Evolutionary conservation across 176 grass and related monocot genomes (phyloP), one percentile per base, ranked within the genome.

Genomic region (Rhynchospora tenuis): DNA sequence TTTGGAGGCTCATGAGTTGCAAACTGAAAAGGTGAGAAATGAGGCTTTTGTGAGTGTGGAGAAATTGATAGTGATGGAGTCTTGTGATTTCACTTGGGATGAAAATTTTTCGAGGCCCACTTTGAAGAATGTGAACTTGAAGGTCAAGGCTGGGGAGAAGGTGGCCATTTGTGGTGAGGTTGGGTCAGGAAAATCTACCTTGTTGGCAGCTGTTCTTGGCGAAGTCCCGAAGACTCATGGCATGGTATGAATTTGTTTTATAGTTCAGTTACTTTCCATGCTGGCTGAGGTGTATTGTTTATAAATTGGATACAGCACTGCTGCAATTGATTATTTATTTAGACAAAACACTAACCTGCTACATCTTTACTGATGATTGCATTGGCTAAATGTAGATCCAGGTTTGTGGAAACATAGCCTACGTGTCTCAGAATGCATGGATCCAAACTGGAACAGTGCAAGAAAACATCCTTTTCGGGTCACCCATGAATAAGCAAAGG

Each of bases 81-180:
- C 72, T 4, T 88, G 93, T 72, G 81, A 83, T 73, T 99, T 99
- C 83, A 95, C 96, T 45, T 99, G 96, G 93, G 89, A 95, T 50
- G 91, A 90, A 77, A 90, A 86, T 80, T 59, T 29, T 14, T 68
- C 62, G 55, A 95, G 87, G 80, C 77, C 79, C 65, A 90, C 86
- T 86, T 81, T 99, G 75, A 99, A 74, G 52, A 89, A 90, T 86
- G 77, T 95, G 74, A 90, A 90, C 89, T 83, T 99, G 64, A 76
- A 64, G 19, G 86, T 93, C 17, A 93, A 87, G 84, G 8, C 79
- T 77, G 88, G 93, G 65, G 85, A 95, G 46, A 99, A 99, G 73
- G 75, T 99, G 74, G 93, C 96, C 60, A 91, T 99, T 60, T 99
- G 96, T 79, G 96, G 93, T 15, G 96, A 99, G 80, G 96, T 99